Evolutionary conservation across 345 rosid species (phyloP).

Genomic region (Populus deltoides): DNA sequence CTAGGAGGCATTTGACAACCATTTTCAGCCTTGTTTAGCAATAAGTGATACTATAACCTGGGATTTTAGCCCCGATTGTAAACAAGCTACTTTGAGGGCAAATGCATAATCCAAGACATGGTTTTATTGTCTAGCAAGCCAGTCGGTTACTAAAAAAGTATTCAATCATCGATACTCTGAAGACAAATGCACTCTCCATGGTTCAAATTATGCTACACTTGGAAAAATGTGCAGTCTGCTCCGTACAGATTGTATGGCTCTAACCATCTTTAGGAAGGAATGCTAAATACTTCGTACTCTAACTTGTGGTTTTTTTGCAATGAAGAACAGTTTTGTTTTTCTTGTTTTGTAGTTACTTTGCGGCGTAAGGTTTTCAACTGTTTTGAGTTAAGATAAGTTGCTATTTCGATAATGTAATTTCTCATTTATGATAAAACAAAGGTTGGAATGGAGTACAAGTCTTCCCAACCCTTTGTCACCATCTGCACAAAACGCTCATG

Average conservation of each 20-base stretch:
- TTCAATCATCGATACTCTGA: no score
- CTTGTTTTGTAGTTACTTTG: not conserved
- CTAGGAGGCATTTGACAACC: not conserved
- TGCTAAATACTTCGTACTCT: not conserved
- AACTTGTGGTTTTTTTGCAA: not conserved
- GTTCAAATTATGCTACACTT: not conserved
- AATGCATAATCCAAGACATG: not conserved
- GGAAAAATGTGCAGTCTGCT: not conserved
- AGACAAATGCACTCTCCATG: not conserved
- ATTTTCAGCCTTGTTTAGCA: not conserved
- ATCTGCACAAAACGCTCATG: not conserved
- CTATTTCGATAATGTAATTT: not conserved
- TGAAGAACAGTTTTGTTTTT: not conserved
- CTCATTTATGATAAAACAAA: not conserved
- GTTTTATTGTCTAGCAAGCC: not conserved
- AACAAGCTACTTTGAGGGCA: not conserved
- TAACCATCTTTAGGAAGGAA: not conserved
- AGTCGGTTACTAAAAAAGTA: not conserved
- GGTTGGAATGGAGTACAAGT: not conserved
- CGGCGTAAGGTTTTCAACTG: not conserved
- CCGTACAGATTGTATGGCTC: not conserved
- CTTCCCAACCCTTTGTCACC: not conserved
- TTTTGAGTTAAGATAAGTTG: no score
- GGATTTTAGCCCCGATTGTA: no score
- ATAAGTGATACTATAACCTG: not conserved